Percentiles rank a stretch among this genome's conserved stretches.
Conservation (phyloP, 495 filamentous ascomycete genomes). For the Aspergillus leporis region DNA sequence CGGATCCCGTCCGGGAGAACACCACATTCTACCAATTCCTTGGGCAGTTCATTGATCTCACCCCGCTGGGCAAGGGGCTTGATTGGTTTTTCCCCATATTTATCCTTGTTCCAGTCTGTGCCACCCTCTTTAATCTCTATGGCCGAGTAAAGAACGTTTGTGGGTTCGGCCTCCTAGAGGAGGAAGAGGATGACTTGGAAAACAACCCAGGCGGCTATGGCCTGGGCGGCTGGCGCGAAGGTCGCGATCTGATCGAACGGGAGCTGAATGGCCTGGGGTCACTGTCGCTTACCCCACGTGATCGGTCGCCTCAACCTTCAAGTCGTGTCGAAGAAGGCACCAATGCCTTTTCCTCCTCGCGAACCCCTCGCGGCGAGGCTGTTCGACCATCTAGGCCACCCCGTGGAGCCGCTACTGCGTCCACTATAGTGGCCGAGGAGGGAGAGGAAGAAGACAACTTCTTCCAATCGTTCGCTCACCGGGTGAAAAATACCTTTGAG, state of each 20-base stretch:
- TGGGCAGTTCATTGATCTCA: constrained; percentile 80
- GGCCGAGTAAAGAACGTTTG: constrained; percentile 72
- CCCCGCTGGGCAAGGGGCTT: constrained; percentile 79
- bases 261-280: constrained; percentile 70
- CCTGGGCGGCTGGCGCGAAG: constrained; percentile 88
- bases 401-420: constrained; percentile 28
- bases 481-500: constrained; percentile 90
- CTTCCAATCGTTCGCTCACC: constrained; percentile 78
- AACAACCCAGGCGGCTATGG: constrained; percentile 65
- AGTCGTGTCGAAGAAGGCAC: constrained; percentile 26
- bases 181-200: constrained; percentile 72
- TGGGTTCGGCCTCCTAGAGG: constrained; percentile 74
- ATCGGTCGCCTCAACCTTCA: constrained; percentile 34
- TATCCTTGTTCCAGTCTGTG: constrained; percentile 78
- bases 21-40: constrained; percentile 89
- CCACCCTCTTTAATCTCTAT: constrained; percentile 85
- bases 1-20: constrained; percentile 58
- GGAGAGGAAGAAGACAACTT: constrained; percentile 75
- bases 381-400: constrained; percentile 30
- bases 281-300: constrained; percentile 44
- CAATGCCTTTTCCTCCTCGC: constrained; percentile 32
- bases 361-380: constrained; percentile 31
- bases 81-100: constrained; percentile 85
- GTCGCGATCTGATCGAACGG: constrained; percentile 87
- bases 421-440: constrained; percentile 50